A percentile compares a stretch with the other conserved stretches of the same genome.
Conservation (phyloP, 2,329 filamentous ascomycete genomes). For the Sordariomycetes sp. region DNA sequence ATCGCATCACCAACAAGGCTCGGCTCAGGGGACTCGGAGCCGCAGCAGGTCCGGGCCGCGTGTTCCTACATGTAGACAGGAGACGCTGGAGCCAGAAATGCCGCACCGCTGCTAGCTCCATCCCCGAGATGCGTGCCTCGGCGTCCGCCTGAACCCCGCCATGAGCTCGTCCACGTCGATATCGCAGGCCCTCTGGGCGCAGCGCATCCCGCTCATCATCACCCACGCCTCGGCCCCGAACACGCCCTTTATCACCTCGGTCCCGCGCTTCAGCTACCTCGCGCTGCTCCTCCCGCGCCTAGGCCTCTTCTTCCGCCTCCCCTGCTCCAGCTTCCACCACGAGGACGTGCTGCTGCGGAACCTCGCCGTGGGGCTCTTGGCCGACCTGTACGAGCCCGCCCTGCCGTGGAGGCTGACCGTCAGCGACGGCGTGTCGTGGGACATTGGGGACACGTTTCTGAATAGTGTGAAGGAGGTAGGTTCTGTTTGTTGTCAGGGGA, state of each 20-base stretch:
- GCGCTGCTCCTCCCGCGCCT: conserved; percentile 46
- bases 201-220: conserved; percentile 43
- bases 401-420: conserved; percentile 46
- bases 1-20: not conserved
- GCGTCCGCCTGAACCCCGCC: not conserved
- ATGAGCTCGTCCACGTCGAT: conserved; percentile 13
- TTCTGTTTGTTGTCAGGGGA: conserved; percentile 1
- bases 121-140: not conserved
- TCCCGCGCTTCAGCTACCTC: conserved; percentile 50
- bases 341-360: conserved; percentile 42
- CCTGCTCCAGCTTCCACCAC: conserved; percentile 50
- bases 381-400: conserved; percentile 44
- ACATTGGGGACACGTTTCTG: conserved; percentile 51
- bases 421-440: conserved; percentile 44
- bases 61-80: not conserved
- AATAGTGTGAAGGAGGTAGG: conserved; percentile 53
- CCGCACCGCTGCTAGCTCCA: not conserved
- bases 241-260: conserved; percentile 38
- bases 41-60: not conserved
- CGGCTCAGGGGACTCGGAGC: not conserved
- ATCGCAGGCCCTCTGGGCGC: conserved; percentile 40
- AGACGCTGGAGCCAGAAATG: too few species aligned
- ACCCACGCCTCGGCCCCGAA: conserved; percentile 35
- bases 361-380: conserved; percentile 40
- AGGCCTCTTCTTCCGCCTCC: conserved; percentile 37